phyloP scores from a whole-genome alignment of 306 rosid genomes.

The Trifolium dubium region DNA sequence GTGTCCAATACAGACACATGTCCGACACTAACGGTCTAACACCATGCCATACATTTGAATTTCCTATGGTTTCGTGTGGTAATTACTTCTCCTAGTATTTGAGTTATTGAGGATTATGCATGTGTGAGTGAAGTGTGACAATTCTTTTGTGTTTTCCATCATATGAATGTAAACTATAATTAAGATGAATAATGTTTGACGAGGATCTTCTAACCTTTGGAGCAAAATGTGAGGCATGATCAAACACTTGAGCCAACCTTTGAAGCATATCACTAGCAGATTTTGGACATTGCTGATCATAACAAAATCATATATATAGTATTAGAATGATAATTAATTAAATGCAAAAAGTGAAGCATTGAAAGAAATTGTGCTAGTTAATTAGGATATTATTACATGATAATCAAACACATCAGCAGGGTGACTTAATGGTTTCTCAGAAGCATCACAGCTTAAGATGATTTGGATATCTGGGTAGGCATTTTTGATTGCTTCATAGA shows the following conservation, averaged over 20 bases:
- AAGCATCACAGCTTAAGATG: slow-evolving; percentile 79
- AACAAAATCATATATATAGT: slow-evolving; percentile 6
- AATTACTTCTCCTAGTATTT: too few species aligned
- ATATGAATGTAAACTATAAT: too few species aligned
- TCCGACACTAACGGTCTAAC: too few species aligned
- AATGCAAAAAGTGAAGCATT: not conserved
- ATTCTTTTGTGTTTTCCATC: too few species aligned
- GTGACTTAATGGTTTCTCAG: slow-evolving; percentile 58
- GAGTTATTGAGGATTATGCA: too few species aligned
- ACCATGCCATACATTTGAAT: too few species aligned
- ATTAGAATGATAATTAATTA: not conserved
- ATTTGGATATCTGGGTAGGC: slow-evolving; percentile 75
- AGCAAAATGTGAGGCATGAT: slow-evolving; percentile 58
- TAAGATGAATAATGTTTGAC: too few species aligned
- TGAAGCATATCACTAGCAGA: slow-evolving; percentile 48
- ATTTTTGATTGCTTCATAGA: slow-evolving; percentile 57
- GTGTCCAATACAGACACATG: too few species aligned
- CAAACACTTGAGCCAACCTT: slow-evolving; percentile 50
- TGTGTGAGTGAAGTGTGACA: too few species aligned
- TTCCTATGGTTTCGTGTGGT: too few species aligned
- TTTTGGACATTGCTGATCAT: slow-evolving; percentile 47
- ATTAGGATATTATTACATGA: slow-evolving; percentile 56
- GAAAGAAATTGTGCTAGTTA: slow-evolving; percentile 35
- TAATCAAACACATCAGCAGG: slow-evolving; percentile 79
- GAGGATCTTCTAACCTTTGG: slow-evolving; percentile 26